Evolutionary conservation across 768 basidiomycete genomes (phyloP), one percentile per base, ranked within the genome.

Genomic region (Collybia mongolica): DNA sequence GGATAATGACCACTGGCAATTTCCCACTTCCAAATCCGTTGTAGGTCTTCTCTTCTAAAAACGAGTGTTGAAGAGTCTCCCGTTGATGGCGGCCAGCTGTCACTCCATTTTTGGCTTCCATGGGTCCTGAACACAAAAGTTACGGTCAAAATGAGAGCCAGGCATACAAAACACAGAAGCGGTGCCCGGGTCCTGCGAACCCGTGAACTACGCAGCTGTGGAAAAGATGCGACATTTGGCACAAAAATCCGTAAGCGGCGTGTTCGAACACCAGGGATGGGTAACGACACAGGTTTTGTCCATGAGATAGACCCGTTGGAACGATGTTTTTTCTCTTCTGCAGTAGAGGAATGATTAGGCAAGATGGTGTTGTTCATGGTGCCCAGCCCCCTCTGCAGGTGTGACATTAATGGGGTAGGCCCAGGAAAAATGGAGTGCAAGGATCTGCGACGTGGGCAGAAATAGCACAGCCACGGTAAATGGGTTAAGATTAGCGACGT

Each of bases 21-120:
- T 73, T 96, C 94, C 93, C 93, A 97, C 54, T 82, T 79, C 93
- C 94, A 97, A 63, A 98, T 88, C 63, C 82, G 77, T 65, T 88
- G 87, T 24, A 95, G 65, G 60, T 94, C 88, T 37, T 84, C 74
- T 22, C 83, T 75, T 36, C 72, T 71, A 58, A 81, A 91, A 32
- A 90, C 86, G 22, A 91, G 76, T 32, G 90, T 90, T 1, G 88
- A 72, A 14, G 80, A 71, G 28, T 85, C 76, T n/a, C 69, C 60
- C 1, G 65, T 60, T 19, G 57, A 50, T 15, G 60, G 54, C 49
- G 55, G 67, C 68, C 76, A 71, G 44, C 69, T 66, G 54, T 71
- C 71, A 63, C 64, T 62, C 73, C 73, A 77, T 59, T 72, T 72
- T 60, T 60, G 68, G 58, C 56, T 66, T 53, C 64, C 71, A 61